Conservation (phyloP, 2,329 filamentous ascomycete genomes). For the Fusarium fracticaudum region DNA sequence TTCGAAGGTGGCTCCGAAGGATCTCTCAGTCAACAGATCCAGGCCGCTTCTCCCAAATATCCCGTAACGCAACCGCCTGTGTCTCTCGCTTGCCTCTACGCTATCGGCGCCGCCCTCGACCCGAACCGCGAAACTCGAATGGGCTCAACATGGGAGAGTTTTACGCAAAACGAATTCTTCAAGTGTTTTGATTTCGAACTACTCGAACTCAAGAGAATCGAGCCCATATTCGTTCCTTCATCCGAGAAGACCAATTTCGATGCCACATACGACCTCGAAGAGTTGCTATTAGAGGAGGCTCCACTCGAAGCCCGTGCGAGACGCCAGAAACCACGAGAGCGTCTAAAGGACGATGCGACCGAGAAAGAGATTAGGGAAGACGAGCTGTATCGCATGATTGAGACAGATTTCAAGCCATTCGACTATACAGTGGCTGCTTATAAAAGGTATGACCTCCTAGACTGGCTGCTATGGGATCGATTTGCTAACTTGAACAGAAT, state of each 20-base stretch:
- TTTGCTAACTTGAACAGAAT: slow-evolving; percentile 48
- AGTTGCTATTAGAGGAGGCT: slow-evolving; percentile 91
- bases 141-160: slow-evolving; percentile 86
- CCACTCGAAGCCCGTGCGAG: slow-evolving; percentile 91
- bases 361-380: slow-evolving; percentile 95
- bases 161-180: slow-evolving; percentile 91
- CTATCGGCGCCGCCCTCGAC: slow-evolving; percentile 85
- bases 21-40: slow-evolving; percentile 80
- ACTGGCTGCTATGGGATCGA: too few species aligned
- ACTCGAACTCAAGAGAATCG: slow-evolving; percentile 85
- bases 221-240: slow-evolving; percentile 91
- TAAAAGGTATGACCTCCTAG: slow-evolving; percentile 66
- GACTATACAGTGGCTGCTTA: slow-evolving; percentile 90
- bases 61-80: slow-evolving; percentile 94
- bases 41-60: slow-evolving; percentile 83
- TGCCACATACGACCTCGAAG: slow-evolving; percentile 96
- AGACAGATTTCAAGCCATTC: slow-evolving; percentile 92
- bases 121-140: slow-evolving; percentile 83
- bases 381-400: slow-evolving; percentile 92
- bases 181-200: slow-evolving; percentile 83
- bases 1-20: slow-evolving; percentile 92
- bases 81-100: slow-evolving; percentile 86
- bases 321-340: slow-evolving; percentile 91
- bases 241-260: slow-evolving; percentile 99
- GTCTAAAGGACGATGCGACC: slow-evolving; percentile 92